These are phyloP conservation scores for Amyloporia xantha DNA, from an alignment of 768 basidiomycete genomes.

Conservation along the genomic window DNA sequence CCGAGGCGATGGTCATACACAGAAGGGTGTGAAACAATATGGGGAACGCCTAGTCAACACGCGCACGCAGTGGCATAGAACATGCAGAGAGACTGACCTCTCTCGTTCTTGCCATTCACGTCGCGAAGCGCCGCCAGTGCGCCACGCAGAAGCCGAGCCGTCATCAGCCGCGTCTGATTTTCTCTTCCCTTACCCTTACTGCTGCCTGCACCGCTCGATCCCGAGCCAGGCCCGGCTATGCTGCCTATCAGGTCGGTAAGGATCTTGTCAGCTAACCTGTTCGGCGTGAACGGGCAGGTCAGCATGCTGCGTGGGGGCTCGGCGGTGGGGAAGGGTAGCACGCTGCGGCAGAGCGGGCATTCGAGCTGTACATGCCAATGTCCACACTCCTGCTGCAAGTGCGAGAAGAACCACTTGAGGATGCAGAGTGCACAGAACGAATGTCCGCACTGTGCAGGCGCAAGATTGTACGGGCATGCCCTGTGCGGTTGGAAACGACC, in stretches of 20 bases:
- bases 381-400: conserved; percentile 54
- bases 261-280: conserved; percentile 47
- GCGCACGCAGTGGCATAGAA: too few relatives aligned
- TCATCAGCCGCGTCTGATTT: conserved; percentile 26
- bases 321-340: conserved; percentile 40
- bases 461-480: conserved; percentile 51
- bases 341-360: conserved; percentile 59
- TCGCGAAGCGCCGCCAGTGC: conserved; percentile 41
- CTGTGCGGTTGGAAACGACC: conserved; percentile 18
- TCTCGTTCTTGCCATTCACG: conserved; percentile 56
- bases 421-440: conserved; percentile 64
- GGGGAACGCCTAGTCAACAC: too few relatives aligned
- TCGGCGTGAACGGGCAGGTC: conserved; percentile 60
- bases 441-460: conserved; percentile 55
- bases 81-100: conserved; percentile 30
- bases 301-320: conserved; percentile 39
- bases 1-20: too few relatives aligned
- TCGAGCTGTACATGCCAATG: conserved; percentile 63
- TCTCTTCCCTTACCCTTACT: conserved; percentile 23
- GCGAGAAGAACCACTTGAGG: conserved; percentile 64
- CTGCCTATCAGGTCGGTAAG: conserved; percentile 47
- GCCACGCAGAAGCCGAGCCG: conserved; percentile 44
- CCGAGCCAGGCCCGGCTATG: conserved; percentile 21
- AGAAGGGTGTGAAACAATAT: too few relatives aligned
- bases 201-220: background rate